These are phyloP conservation scores for Annona cherimola DNA, from an alignment of 164 flowering plant species.

Conservation along the genomic window DNA sequence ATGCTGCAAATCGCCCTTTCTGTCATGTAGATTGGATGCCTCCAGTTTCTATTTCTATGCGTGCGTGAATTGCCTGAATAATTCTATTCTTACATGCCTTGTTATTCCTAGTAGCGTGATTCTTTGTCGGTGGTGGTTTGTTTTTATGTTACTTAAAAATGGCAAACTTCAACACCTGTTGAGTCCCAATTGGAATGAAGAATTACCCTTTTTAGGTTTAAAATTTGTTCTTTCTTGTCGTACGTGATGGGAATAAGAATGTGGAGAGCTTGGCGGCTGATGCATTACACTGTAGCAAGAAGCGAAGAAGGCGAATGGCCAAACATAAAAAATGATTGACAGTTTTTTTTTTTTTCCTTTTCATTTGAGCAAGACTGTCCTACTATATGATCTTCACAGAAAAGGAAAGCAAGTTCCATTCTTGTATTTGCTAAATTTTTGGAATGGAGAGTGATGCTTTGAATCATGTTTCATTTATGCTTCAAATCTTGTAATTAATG, in stretches of 20 bases:
- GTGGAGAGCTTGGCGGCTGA: background rate
- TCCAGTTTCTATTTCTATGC: background rate
- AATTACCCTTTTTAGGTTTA: background rate
- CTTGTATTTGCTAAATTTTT: no score
- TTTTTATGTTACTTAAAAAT: background rate
- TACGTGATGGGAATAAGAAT: background rate
- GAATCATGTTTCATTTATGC: no score
- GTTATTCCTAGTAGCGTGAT: background rate
- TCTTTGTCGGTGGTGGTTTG: background rate
- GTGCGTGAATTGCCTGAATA: background rate
- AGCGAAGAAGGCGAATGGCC: background rate
- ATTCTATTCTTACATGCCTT: background rate
- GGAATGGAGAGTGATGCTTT: no score
- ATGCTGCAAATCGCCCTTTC: background rate
- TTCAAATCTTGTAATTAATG: no score
- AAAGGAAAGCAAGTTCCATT: no score
- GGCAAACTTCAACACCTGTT: background rate
- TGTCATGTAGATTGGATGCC: no score
- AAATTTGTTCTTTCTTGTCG: background rate
- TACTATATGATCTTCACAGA: background rate
- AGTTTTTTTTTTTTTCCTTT: background rate
- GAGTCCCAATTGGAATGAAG: background rate
- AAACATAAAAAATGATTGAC: background rate
- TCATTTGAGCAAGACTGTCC: background rate
- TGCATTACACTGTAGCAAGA: background rate